These are phyloP conservation scores for Carex cristatella DNA, from an alignment of 176 grass and related monocot species.

Conservation along the genomic window DNA sequence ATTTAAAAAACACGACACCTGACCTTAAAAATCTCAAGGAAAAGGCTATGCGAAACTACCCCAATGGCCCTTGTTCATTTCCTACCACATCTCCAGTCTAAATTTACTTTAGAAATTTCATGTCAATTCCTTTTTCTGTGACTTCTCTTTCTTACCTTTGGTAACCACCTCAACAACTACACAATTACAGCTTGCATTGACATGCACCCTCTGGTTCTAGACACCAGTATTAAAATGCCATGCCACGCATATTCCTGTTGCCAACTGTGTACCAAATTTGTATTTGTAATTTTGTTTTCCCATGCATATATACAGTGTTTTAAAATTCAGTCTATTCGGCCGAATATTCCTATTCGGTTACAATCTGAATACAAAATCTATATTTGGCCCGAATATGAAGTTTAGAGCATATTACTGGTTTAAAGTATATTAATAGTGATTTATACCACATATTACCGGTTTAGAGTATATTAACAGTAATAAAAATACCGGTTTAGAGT, in stretches of 20 bases:
- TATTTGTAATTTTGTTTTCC: no score
- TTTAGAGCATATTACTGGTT: no score
- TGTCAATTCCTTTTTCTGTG: slow-evolving; percentile 1
- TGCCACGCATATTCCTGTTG: background rate
- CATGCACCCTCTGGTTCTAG: background rate
- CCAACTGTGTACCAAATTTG: background rate
- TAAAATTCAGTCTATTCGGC: no score
- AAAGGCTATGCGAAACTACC: slow-evolving; percentile 47
- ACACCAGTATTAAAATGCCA: background rate
- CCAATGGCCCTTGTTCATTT: slow-evolving; percentile 13
- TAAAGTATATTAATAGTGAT: no score
- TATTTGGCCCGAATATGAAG: no score
- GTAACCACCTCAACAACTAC: slow-evolving; percentile 6
- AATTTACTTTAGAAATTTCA: background rate
- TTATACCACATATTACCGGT: no score
- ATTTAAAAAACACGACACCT: slow-evolving; percentile 39
- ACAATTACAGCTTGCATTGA: slow-evolving; percentile 27
- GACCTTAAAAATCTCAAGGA: slow-evolving; percentile 82
- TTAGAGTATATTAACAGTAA: no score
- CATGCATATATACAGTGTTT: no score
- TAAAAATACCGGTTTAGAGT: no score
- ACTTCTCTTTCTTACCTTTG: slow-evolving; percentile 19
- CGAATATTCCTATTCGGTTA: no score
- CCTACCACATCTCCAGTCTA: slow-evolving; percentile 1
- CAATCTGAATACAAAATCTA: no score